A percentile compares a stretch with the other conserved stretches of the same genome.
Conservation (phyloP, 2,329 filamentous ascomycete species). For the Raffaelea albimanens region DNA sequence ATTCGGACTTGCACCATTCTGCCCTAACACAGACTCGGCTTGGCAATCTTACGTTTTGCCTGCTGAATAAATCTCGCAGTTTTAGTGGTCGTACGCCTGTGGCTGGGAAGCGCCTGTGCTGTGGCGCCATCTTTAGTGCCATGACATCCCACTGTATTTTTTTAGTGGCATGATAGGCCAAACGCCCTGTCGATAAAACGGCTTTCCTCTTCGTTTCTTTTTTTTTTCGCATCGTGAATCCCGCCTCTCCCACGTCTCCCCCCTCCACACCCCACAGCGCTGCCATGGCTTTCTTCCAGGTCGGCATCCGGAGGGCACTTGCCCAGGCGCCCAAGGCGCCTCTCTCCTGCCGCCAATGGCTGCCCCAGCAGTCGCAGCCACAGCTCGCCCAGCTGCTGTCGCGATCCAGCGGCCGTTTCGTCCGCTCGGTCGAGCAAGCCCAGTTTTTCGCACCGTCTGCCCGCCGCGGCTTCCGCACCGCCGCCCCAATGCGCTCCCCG, state of each 20-base stretch:
- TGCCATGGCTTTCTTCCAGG: slow-evolving; percentile 19
- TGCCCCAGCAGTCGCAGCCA: slow-evolving; percentile 17
- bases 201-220: neutral
- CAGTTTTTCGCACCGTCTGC: neutral
- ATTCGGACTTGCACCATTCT: too few relatives aligned
- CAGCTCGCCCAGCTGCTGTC: neutral
- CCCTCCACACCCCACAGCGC: neutral
- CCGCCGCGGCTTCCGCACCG: neutral
- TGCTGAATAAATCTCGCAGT: slow-evolving; percentile 9
- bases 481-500: neutral
- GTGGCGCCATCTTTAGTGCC: neutral
- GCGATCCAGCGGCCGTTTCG: neutral
- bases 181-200: too few relatives aligned
- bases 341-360: slow-evolving; percentile 41
- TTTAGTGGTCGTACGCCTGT: slow-evolving; percentile 7
- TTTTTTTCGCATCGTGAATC: neutral
- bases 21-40: too few relatives aligned
- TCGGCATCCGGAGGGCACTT: slow-evolving; percentile 18
- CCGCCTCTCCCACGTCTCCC: neutral
- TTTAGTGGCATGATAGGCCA: slow-evolving; percentile 1
- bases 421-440: neutral
- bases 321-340: slow-evolving; percentile 19
- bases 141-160: neutral
- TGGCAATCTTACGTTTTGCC: neutral
- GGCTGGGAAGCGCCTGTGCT: neutral